Percentiles rank a stretch among this genome's conserved stretches.
phyloP scores from a whole-genome alignment of 352 stramenopile genomes.

The Stephanocyclus meneghinianus region DNA sequence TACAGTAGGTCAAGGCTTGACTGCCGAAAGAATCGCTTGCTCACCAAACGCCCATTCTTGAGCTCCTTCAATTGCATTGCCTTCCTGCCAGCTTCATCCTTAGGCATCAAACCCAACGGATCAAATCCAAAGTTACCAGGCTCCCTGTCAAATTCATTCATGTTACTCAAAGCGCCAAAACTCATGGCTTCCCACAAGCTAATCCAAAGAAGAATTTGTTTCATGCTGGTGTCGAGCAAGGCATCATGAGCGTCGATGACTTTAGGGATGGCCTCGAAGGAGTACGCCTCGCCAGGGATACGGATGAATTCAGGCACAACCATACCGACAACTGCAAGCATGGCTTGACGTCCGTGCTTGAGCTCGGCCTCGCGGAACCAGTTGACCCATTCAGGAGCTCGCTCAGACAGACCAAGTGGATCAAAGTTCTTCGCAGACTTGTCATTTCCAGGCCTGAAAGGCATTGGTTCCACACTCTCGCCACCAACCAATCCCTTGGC shows the following conservation, averaged over 20 bases:
- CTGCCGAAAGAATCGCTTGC: too few species aligned
- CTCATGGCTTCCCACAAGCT: slow-evolving; percentile 60
- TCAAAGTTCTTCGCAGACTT: slow-evolving; percentile 62
- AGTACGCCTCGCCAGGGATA: slow-evolving; percentile 75
- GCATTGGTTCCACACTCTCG: slow-evolving; percentile 53
- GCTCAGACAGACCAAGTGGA: slow-evolving; percentile 52
- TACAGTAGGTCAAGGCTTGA: too few species aligned
- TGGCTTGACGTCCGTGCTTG: slow-evolving; percentile 82
- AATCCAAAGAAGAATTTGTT: slow-evolving; percentile 79
- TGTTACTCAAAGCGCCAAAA: slow-evolving; percentile 47
- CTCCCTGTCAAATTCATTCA: slow-evolving; percentile 65
- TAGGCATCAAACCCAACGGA: slow-evolving; percentile 57
- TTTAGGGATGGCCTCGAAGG: slow-evolving; percentile 75
- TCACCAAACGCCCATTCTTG: slow-evolving; percentile 64
- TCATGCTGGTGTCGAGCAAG: slow-evolving; percentile 67
- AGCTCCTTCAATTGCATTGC: slow-evolving; percentile 73
- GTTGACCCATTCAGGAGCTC: slow-evolving; percentile 58
- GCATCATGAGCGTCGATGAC: slow-evolving; percentile 76
- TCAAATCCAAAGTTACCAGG: slow-evolving; percentile 77
- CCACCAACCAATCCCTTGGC: slow-evolving; percentile 64
- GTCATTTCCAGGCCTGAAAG: slow-evolving; percentile 34
- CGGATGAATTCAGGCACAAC: slow-evolving; percentile 76
- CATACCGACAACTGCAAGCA: slow-evolving; percentile 80
- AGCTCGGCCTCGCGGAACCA: slow-evolving; percentile 81
- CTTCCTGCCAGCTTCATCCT: slow-evolving; percentile 55